Base-by-base conservation (phyloP, 305 asterid species). In the Rubia peregrina region DNA sequence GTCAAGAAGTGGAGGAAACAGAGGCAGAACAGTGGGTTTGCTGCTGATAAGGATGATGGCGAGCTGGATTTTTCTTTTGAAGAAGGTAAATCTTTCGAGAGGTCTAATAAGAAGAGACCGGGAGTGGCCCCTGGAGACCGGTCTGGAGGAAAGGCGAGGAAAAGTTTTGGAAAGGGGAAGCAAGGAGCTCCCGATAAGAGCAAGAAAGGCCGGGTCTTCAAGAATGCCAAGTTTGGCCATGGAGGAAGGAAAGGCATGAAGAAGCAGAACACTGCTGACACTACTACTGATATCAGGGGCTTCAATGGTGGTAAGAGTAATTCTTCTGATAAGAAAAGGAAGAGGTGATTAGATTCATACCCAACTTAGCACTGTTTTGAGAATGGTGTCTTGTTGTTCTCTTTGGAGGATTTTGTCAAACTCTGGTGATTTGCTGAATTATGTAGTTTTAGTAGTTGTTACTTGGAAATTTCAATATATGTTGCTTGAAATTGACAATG, bases 1-100 rank as follows among this genome's bases (percentile, higher is more conserved):
- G 97, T 92, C 42, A 92, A 92, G 80, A 90, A 89, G 80, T 92
- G 97, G 96, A 85, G 96, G 82, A 92, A 89, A 80, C 93, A 86
- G 53, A 78, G 98, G 84, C 88, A 90, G 77, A 89, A 79, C 73
- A 85, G 80, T 26, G 97, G 96, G 13, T 90, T 86, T 69, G 72
- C 89, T 21, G 76, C n/a, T 5, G 79, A 65, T 13, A 88, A 81
- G 46, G 79, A 84, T 48, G 93, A 79, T 6, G 86, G 81, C 1
- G 95, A 84, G 60, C 68, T 85, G 46, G 83, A 87, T 74, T 77
- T 82, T 65, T 85, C 83, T 61, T 88, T 92, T 74, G 89, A 86
- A 68, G 95, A 88, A n/a, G 98, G 88, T 9, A 88, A 90, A 65
- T 61, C 87, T 7, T 90, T 87, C 66, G 80, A 84, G 81, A 80